Evolutionary conservation across 805 yeast species (phyloP).

Genomic region (Candida dajiaensis): DNA sequence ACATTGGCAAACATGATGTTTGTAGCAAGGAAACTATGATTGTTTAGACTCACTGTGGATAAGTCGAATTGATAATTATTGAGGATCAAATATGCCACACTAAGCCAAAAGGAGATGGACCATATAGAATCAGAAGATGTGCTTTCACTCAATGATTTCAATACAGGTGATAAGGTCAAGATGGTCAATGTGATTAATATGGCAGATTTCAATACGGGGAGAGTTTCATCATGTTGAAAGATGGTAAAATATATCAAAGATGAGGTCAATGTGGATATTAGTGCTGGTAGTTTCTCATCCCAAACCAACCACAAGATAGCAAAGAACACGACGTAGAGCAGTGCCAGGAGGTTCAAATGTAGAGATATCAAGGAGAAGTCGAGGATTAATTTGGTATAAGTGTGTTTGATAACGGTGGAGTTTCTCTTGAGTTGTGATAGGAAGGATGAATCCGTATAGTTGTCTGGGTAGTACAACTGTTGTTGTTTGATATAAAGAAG

Average conservation of each 20-base stretch:
- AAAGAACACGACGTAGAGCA: conserved; percentile 63
- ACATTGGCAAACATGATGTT: conserved; percentile 82
- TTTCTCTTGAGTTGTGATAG: conserved; percentile 75
- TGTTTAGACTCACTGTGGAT: conserved; percentile 11
- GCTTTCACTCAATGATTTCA: conserved; percentile 80
- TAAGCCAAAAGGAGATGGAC: conserved; percentile 82
- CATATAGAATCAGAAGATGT: conserved; percentile 93
- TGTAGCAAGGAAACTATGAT: conserved; percentile 58
- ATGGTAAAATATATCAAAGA: conserved; percentile 6
- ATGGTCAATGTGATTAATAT: conserved; percentile 62
- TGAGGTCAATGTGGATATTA: conserved; percentile 3
- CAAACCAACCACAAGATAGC: conserved; percentile 47
- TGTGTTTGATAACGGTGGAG: conserved; percentile 63
- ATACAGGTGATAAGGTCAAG: conserved; percentile 79
- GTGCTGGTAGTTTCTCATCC: conserved; percentile 44
- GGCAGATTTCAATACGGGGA: conserved; percentile 50
- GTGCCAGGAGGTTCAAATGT: conserved; percentile 57
- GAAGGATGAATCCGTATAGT: conserved; percentile 78
- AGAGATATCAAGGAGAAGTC: conserved; percentile 65
- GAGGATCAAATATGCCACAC: conserved; percentile 57
- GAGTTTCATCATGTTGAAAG: background rate
- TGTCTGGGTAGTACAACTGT: conserved; percentile 60
- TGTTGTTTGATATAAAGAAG: conserved; percentile 80
- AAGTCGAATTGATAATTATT: conserved; percentile 61
- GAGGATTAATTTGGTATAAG: conserved; percentile 56